Conservation (phyloP, 2,329 filamentous ascomycete genomes). For the Rutstroemia sp. region DNA sequence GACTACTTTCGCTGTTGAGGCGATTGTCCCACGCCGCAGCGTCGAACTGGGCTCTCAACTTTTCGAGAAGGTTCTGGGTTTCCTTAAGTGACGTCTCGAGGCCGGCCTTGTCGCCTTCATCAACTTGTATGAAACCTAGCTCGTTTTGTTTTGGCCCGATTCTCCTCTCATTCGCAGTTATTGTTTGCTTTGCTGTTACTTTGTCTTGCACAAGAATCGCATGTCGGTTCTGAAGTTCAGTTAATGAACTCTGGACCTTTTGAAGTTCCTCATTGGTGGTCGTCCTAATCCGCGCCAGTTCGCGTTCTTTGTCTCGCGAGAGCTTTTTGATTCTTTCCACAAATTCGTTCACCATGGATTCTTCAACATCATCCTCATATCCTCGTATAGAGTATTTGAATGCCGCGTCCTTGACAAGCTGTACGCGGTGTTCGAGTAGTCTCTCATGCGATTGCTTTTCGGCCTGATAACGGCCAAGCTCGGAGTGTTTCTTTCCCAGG, state of each 20-base stretch:
- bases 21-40: conserved; percentile 62
- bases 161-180: conserved; percentile 65
- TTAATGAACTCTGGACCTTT: conserved; percentile 63
- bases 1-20: conserved; percentile 57
- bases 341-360: conserved; percentile 68
- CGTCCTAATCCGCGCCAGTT: conserved; percentile 66
- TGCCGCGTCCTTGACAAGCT: conserved; percentile 72
- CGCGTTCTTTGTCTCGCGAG: conserved; percentile 68
- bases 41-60: conserved; percentile 55
- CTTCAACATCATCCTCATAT: conserved; percentile 71
- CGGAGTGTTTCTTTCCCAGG: conserved; percentile 47
- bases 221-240: conserved; percentile 66
- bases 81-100: conserved; percentile 69
- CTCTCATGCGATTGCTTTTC: conserved; percentile 82
- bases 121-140: conserved; percentile 66
- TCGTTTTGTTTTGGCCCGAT: conserved; percentile 58
- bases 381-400: conserved; percentile 72
- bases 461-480: conserved; percentile 73
- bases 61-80: conserved; percentile 53
- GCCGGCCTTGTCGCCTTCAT: conserved; percentile 76
- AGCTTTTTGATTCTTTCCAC: conserved; percentile 69
- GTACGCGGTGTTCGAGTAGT: conserved; percentile 63
- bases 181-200: conserved; percentile 63
- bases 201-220: conserved; percentile 68
- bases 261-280: conserved; percentile 70